These are phyloP conservation scores for Lachnellula willkommii DNA, from an alignment of 2,329 filamentous ascomycete genomes.

Conservation along the genomic window DNA sequence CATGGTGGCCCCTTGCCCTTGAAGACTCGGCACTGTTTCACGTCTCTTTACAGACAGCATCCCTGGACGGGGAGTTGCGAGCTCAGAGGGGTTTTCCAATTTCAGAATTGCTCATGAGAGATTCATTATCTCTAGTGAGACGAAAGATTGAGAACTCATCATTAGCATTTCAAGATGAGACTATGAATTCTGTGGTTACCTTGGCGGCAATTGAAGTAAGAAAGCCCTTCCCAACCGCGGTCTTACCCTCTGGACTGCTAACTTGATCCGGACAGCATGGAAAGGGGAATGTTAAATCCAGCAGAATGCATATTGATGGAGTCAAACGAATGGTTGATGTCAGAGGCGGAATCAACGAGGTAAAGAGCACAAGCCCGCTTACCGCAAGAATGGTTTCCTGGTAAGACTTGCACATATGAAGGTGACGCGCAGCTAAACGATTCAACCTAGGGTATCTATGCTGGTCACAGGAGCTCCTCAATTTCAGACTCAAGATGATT, in stretches of 20 bases:
- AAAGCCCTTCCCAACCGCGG: slow-evolving; percentile 33
- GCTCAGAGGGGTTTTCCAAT: slow-evolving; percentile 48
- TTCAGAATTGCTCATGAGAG: slow-evolving; percentile 52
- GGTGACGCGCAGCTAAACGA: too few species aligned
- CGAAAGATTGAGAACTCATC: slow-evolving; percentile 43
- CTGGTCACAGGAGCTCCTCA: slow-evolving; percentile 48
- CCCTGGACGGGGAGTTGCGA: slow-evolving; percentile 47
- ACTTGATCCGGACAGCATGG: slow-evolving; percentile 11
- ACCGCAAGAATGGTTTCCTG: slow-evolving; percentile 25
- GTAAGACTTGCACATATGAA: slow-evolving; percentile 7
- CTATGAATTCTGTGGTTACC: slow-evolving; percentile 52
- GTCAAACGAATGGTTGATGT: slow-evolving; percentile 21
- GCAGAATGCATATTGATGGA: slow-evolving; percentile 21
- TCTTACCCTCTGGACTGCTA: slow-evolving; percentile 41
- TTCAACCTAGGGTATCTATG: slow-evolving; percentile 47
- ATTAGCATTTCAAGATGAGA: slow-evolving; percentile 48
- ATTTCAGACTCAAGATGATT: slow-evolving; percentile 47
- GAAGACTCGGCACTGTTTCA: slow-evolving; percentile 53
- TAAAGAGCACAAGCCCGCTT: slow-evolving; percentile 19
- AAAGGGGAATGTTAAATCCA: slow-evolving; percentile 16
- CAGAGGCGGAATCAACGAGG: slow-evolving; percentile 16
- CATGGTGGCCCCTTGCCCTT: slow-evolving; percentile 55
- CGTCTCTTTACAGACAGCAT: slow-evolving; percentile 55
- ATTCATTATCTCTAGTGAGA: slow-evolving; percentile 49
- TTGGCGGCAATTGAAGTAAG: slow-evolving; percentile 53